Conservation (phyloP, 805 yeast genomes). For the Torulaspora delbrueckii region DNA sequence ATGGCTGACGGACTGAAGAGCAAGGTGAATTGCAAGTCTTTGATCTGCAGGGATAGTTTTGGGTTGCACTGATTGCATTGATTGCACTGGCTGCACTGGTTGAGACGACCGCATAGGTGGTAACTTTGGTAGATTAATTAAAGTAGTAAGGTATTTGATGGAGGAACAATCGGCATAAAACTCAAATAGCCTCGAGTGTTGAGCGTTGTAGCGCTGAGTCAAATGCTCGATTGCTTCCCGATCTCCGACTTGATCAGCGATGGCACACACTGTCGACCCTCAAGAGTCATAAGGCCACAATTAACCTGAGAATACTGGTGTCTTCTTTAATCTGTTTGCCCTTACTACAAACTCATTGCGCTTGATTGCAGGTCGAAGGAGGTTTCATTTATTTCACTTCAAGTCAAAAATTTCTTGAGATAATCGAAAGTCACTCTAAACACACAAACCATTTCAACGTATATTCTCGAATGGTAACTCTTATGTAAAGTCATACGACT, state of each 20-base stretch:
- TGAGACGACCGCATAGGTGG: slow-evolving; percentile 31
- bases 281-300: no score
- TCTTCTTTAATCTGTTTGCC: no score
- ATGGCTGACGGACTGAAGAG: slow-evolving; percentile 9
- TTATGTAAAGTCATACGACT: no score
- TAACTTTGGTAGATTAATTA: slow-evolving; percentile 47
- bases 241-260: slow-evolving; percentile 62
- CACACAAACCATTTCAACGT: no score
- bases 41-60: slow-evolving; percentile 5
- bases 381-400: no score
- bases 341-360: no score
- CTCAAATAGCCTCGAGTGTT: slow-evolving; percentile 59
- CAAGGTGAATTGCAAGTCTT: slow-evolving; percentile 9
- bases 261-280: slow-evolving; percentile 84
- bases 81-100: neutral
- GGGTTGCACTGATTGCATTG: neutral
- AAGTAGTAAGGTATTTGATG: slow-evolving; percentile 70
- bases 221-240: slow-evolving; percentile 75
- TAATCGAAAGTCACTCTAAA: no score
- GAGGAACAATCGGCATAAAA: slow-evolving; percentile 89
- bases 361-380: no score
- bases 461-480: no score
- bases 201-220: slow-evolving; percentile 35
- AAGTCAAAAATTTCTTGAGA: no score
- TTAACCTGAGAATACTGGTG: no score